These are phyloP conservation scores for Pichia sporocuriosa DNA, from an alignment of 805 yeast genomes.

Conservation along the genomic window DNA sequence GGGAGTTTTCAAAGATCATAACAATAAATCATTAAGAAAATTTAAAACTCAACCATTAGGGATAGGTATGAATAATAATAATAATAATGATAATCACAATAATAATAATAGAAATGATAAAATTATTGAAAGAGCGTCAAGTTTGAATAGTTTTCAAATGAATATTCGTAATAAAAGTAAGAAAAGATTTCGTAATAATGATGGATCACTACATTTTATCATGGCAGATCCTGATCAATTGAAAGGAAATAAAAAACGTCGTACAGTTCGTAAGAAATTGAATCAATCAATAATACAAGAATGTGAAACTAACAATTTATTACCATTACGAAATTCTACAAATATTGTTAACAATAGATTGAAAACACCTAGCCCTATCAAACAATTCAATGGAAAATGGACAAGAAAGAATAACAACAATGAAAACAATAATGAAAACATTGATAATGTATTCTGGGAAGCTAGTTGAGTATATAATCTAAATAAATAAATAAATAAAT, in stretches of 20 bases:
- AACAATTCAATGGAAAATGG: conserved; percentile 2
- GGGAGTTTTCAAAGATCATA: conserved; percentile 24
- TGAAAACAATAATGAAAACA: not conserved
- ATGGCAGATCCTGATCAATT: conserved; percentile 14
- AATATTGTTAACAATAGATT: conserved; percentile 9
- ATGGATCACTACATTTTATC: conserved; percentile 11
- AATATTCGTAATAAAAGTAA: not conserved
- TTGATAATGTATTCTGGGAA: conserved; percentile 7
- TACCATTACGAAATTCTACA: conserved; percentile 12
- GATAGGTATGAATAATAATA: not conserved
- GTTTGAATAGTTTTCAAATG: too few relatives aligned
- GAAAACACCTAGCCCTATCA: conserved; percentile 2
- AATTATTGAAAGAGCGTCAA: too few relatives aligned
- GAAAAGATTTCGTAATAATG: not conserved
- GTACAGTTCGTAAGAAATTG: not conserved
- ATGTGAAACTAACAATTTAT: too few relatives aligned
- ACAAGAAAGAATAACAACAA: not conserved
- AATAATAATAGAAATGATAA: not conserved
- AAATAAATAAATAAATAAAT: too few relatives aligned
- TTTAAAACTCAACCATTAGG: conserved; percentile 1
- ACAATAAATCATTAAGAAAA: conserved; percentile 1
- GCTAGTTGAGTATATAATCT: not conserved
- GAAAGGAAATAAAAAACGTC: conserved; percentile 7
- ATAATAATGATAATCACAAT: not conserved
- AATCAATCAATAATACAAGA: too few relatives aligned